These are phyloP conservation scores for Silene vulgaris DNA, from an alignment of 179 eudicot species.

Conservation along the genomic window DNA sequence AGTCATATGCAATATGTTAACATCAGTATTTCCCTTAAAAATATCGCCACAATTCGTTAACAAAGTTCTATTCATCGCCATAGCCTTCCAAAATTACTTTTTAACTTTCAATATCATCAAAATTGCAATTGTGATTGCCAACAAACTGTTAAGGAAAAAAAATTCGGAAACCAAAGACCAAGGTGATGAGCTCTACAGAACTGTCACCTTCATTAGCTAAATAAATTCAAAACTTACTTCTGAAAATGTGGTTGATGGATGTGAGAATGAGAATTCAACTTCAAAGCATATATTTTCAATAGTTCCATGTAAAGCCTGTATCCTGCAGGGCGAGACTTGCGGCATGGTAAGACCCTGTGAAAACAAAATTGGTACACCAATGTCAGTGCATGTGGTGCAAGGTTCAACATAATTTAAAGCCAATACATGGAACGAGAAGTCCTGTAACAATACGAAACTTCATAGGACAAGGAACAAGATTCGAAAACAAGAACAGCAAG, in stretches of 20 bases:
- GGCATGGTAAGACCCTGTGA: conserved; percentile 74
- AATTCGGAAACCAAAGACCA: not conserved
- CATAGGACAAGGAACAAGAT: not conserved
- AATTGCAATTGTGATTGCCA: not conserved
- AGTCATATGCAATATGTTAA: not conserved
- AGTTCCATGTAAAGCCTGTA: conserved; percentile 91
- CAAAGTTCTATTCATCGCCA: not conserved
- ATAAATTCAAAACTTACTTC: conserved; percentile 42
- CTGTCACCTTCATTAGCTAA: not conserved
- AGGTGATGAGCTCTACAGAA: not conserved
- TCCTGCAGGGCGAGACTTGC: conserved; percentile 65
- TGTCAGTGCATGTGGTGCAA: not conserved
- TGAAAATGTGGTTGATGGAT: conserved; percentile 42
- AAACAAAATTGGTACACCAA: not conserved
- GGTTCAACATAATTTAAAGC: conserved; percentile 5
- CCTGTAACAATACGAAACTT: not conserved
- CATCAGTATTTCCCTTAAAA: not conserved
- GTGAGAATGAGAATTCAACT: conserved; percentile 36
- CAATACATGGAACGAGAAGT: not conserved
- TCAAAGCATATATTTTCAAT: conserved; percentile 54
- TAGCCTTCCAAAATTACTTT: not conserved
- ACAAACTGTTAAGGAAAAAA: not conserved
- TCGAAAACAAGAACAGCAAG: not conserved
- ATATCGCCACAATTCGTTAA: not conserved
- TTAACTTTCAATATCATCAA: not conserved